Conservation (phyloP, 2,329 filamentous ascomycete species). For the Colletotrichum gigasporum region DNA sequence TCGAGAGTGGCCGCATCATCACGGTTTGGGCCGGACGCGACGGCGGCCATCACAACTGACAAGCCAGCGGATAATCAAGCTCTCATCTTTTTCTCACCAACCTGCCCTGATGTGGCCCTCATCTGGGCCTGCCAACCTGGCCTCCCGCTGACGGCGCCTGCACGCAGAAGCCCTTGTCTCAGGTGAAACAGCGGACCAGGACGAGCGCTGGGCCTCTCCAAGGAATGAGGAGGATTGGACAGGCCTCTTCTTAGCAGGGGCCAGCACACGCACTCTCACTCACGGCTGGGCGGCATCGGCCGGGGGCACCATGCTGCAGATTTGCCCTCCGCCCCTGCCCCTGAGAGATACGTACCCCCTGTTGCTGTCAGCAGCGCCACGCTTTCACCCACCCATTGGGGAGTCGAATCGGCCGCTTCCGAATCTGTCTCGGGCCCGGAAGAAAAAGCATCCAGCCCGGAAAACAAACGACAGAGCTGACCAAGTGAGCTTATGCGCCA, state of each 20-base stretch:
- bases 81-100: background rate
- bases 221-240: too few relatives aligned
- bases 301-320: background rate
- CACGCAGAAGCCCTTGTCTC: conserved; percentile 25
- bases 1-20: conserved; percentile 9
- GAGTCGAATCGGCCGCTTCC: conserved; percentile 11
- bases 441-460: too few relatives aligned
- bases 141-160: conserved; percentile 23
- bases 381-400: too few relatives aligned
- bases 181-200: conserved; percentile 27
- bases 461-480: background rate
- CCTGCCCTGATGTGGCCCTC: background rate
- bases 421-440: background rate
- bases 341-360: too few relatives aligned
- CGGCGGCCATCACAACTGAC: background rate
- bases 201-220: conserved; percentile 7
- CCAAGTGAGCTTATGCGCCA: background rate
- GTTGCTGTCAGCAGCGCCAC: too few relatives aligned
- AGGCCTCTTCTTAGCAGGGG: background rate
- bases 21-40: background rate
- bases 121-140: background rate
- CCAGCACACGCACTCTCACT: too few relatives aligned
- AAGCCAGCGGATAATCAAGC: background rate
- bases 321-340: too few relatives aligned
- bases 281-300: background rate